These are phyloP conservation scores for Pseudocercospora pini-densiflorae DNA, from an alignment of 2,329 filamentous ascomycete species.

Conservation along the genomic window DNA sequence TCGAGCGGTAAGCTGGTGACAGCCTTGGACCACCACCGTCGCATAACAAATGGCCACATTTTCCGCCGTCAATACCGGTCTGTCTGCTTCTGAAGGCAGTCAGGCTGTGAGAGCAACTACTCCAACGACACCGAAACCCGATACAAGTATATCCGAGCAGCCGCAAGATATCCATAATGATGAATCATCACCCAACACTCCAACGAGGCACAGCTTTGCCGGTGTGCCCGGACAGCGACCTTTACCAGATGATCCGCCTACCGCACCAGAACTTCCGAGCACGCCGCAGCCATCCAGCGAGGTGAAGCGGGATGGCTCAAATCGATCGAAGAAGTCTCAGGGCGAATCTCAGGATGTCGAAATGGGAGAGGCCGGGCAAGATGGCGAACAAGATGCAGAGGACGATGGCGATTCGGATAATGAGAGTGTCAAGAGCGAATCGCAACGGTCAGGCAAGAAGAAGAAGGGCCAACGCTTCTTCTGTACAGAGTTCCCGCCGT, in stretches of 20 bases:
- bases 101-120: conserved; percentile 51
- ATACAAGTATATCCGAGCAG: conserved; percentile 47
- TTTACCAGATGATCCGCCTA: conserved; percentile 41
- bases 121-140: conserved; percentile 60
- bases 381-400: conserved; percentile 74
- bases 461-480: conserved; percentile 97
- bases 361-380: conserved; percentile 69
- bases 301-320: conserved; percentile 61
- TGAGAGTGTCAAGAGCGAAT: conserved; percentile 57
- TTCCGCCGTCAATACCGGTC: conserved; percentile 39
- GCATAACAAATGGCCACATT: conserved; percentile 42
- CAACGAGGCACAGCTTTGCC: conserved; percentile 62
- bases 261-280: conserved; percentile 23
- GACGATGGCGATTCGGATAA: conserved; percentile 58
- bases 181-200: conserved; percentile 60
- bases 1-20: conserved; percentile 26
- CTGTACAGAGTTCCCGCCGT: conserved; percentile 93
- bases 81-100: conserved; percentile 44
- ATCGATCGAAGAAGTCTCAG: conserved; percentile 65
- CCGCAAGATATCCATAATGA: conserved; percentile 43
- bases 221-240: conserved; percentile 53
- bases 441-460: conserved; percentile 85
- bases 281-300: conserved; percentile 31
- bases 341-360: conserved; percentile 74
- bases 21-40: conserved; percentile 14